Evolutionary conservation across 768 basidiomycete species (phyloP).

Genomic region (Kwoniella sp.): DNA sequence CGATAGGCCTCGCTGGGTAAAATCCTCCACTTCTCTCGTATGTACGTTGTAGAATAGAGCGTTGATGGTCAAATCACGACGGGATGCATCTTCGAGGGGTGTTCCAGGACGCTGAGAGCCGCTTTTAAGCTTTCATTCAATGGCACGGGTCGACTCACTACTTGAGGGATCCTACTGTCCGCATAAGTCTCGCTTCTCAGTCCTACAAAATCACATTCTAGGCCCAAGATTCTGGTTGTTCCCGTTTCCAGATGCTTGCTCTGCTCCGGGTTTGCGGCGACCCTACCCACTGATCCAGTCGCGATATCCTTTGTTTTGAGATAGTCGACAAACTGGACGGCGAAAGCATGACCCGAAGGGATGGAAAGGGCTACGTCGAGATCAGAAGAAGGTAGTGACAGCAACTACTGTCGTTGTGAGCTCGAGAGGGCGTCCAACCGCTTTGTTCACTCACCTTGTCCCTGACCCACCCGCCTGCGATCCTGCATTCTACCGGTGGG

Average conservation of each 20-base stretch:
- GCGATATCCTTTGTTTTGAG: slow-evolving; percentile 54
- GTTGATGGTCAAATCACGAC: slow-evolving; percentile 94
- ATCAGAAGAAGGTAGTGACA: slow-evolving; percentile 80
- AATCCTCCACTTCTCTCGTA: slow-evolving; percentile 79
- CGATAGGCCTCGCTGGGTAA: slow-evolving; percentile 77
- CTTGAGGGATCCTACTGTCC: slow-evolving; percentile 81
- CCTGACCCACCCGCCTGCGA: slow-evolving; percentile 97
- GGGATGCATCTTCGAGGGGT: slow-evolving; percentile 82
- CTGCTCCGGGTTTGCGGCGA: slow-evolving; percentile 93
- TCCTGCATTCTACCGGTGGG: slow-evolving; percentile 70
- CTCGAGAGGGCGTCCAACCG: no score
- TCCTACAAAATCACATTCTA: slow-evolving; percentile 92
- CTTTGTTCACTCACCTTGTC: slow-evolving; percentile 90
- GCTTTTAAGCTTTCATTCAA: neutral
- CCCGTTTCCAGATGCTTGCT: slow-evolving; percentile 98
- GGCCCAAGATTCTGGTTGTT: slow-evolving; percentile 72
- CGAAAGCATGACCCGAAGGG: slow-evolving; percentile 90
- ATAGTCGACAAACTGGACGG: slow-evolving; percentile 72
- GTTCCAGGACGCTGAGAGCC: slow-evolving; percentile 84
- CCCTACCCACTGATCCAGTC: slow-evolving; percentile 66
- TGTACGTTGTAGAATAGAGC: slow-evolving; percentile 95
- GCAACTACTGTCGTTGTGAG: slow-evolving; percentile 60
- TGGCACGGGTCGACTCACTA: slow-evolving; percentile 63
- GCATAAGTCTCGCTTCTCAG: slow-evolving; percentile 90
- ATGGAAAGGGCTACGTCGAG: slow-evolving; percentile 88